phyloP scores from a whole-genome alignment of 164 flowering plant genomes.

The Liquidambar formosana region DNA sequence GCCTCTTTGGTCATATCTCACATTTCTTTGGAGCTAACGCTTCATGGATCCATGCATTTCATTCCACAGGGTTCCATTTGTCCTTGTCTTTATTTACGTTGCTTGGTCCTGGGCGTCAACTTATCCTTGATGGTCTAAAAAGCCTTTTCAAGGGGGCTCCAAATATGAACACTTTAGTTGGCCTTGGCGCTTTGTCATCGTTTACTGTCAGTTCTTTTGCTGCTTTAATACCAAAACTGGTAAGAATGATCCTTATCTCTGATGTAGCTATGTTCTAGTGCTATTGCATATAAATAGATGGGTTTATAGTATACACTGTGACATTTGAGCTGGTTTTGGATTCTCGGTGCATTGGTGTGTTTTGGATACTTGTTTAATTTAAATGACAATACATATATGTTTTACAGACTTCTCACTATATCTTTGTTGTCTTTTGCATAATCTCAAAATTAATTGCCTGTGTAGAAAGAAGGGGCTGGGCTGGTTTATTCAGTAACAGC shows the following conservation, averaged over 20 bases:
- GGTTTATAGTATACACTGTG: not conserved
- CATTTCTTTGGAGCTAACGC: conserved; percentile 82
- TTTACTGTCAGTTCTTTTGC: conserved; percentile 91
- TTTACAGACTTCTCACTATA: too few species aligned
- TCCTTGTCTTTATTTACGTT: conserved; percentile 86
- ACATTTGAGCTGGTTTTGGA: not conserved
- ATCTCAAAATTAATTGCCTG: too few species aligned
- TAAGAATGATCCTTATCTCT: conserved; percentile 23
- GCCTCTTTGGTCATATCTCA: conserved; percentile 88
- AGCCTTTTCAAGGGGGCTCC: conserved; percentile 85
- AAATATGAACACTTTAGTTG: conserved; percentile 98
- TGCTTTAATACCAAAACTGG: conserved; percentile 83
- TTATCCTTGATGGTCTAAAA: conserved; percentile 83
- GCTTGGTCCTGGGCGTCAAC: conserved; percentile 93
- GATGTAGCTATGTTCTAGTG: not conserved
- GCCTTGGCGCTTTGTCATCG: conserved; percentile 97
- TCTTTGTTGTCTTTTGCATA: too few species aligned
- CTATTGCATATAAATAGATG: not conserved
- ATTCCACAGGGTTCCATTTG: conserved; percentile 89
- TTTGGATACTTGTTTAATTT: not conserved
- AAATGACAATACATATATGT: too few species aligned
- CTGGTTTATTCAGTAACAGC: too few species aligned
- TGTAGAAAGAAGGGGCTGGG: too few species aligned
- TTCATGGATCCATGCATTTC: conserved; percentile 82
- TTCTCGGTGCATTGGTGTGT: not conserved